Evolutionary conservation across 768 basidiomycete species (phyloP).

Genomic region (Clitopilus hobsonii): DNA sequence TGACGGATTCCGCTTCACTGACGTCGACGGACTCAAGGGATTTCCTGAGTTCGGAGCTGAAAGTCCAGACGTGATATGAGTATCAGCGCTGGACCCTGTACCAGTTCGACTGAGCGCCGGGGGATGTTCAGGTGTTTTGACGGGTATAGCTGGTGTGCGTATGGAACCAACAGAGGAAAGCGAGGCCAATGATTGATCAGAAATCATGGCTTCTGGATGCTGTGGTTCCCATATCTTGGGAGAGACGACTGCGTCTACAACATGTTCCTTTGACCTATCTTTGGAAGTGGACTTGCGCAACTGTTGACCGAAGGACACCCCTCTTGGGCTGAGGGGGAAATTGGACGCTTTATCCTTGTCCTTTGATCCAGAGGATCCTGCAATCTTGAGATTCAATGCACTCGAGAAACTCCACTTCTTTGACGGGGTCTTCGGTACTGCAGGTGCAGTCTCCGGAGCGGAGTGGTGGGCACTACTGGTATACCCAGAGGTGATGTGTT

Average conservation of each 20-base stretch:
- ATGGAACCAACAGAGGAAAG: constrained; percentile 70
- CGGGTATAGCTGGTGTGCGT: constrained; percentile 41
- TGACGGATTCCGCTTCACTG: constrained; percentile 62
- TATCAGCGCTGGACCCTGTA: constrained; percentile 74
- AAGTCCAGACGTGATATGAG: constrained; percentile 52
- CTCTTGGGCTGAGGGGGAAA: constrained; percentile 63
- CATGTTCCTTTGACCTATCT: constrained; percentile 65
- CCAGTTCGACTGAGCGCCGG: constrained; percentile 59
- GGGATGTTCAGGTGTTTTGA: constrained; percentile 62
- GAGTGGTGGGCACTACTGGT: constrained; percentile 24
- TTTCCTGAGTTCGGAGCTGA: constrained; percentile 44
- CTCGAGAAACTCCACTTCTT: constrained; percentile 97
- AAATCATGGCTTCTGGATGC: constrained; percentile 73
- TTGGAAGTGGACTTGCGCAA: constrained; percentile 66
- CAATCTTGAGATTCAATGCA: constrained; percentile 72
- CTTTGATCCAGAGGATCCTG: constrained; percentile 52
- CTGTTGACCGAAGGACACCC: constrained; percentile 62
- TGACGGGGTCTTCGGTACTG: constrained; percentile 72
- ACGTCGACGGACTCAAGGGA: constrained; percentile 71
- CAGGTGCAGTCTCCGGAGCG: constrained; percentile 39
- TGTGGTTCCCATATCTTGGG: constrained; percentile 61
- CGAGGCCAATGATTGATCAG: constrained; percentile 72
- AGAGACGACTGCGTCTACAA: constrained; percentile 32
- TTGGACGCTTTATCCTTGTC: constrained; percentile 22
- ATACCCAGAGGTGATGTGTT: constrained; percentile 31